Evolutionary conservation across 371 early-diverging fungal species (phyloP).

Genomic region (Blakeslea trispora): DNA sequence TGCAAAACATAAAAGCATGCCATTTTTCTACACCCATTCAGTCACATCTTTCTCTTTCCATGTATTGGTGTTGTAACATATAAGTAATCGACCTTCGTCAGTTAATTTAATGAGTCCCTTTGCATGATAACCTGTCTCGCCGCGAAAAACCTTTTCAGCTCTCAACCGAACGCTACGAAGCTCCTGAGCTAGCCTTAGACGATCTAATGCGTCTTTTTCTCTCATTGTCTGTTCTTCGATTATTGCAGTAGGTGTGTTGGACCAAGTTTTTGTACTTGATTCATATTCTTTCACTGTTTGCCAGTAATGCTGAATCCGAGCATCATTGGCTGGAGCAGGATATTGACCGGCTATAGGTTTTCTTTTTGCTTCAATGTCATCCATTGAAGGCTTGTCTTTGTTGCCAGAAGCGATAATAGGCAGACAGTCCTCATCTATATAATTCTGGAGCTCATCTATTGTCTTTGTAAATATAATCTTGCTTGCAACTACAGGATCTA

Average conservation of each 20-base stretch:
- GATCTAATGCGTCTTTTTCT: conserved; percentile 15
- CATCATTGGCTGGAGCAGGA: conserved; percentile 13
- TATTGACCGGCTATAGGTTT: conserved; percentile 11
- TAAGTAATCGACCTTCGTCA: conserved; percentile 16
- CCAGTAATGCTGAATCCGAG: conserved; percentile 24
- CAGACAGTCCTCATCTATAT: conserved; percentile 49
- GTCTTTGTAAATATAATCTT: conserved; percentile 83
- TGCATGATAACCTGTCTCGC: conserved; percentile 35
- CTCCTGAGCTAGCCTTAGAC: conserved; percentile 26
- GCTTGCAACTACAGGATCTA: conserved; percentile 90
- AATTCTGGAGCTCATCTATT: conserved; percentile 62
- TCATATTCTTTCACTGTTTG: conserved; percentile 29
- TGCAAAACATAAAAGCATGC: too few relatives aligned
- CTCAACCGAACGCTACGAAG: conserved; percentile 38
- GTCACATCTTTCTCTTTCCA: conserved; percentile 25
- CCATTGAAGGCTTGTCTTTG: conserved; percentile 28
- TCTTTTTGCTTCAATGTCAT: conserved; percentile 18
- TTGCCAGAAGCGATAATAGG: conserved; percentile 38
- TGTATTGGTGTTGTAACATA: conserved; percentile 18
- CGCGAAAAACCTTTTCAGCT: conserved; percentile 37
- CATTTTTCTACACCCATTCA: conserved; percentile 22
- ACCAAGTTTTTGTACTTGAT: conserved; percentile 32
- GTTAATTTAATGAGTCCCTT: conserved; percentile 16
- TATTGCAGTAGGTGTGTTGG: too few relatives aligned
- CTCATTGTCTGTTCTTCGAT: too few relatives aligned